phyloP scores from a whole-genome alignment of 371 early-diverging fungal species.

The Mortierella sp. region DNA sequence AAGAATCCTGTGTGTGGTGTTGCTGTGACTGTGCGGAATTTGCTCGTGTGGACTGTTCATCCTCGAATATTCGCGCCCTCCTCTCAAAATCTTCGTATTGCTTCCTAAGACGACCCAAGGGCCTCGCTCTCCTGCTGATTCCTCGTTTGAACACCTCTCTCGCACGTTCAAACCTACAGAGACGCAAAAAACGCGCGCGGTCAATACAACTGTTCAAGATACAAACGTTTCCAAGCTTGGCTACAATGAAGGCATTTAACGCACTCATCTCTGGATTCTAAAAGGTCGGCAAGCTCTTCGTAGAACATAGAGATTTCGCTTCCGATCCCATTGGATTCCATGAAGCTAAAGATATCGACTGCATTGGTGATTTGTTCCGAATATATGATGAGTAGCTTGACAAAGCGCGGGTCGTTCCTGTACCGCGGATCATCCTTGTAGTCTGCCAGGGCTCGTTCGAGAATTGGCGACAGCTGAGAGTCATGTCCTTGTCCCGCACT shows the following conservation, averaged over 20 bases:
- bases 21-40: neutral
- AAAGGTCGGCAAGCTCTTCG: constrained; percentile 79
- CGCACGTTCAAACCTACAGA: constrained; percentile 67
- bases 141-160: constrained; percentile 65
- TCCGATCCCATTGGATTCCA: constrained; percentile 82
- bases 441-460: constrained; percentile 71
- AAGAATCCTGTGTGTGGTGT: constrained; percentile 6
- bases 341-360: constrained; percentile 76
- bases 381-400: constrained; percentile 82
- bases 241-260: neutral
- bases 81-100: constrained; percentile 59
- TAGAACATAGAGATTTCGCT: constrained; percentile 75
- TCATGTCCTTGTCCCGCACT: constrained; percentile 65
- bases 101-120: constrained; percentile 62
- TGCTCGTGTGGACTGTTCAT: constrained; percentile 20
- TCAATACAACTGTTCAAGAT: neutral
- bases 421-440: constrained; percentile 78
- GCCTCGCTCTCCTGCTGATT: constrained; percentile 67
- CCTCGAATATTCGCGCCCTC: constrained; percentile 34
- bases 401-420: constrained; percentile 82
- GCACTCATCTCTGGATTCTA: constrained; percentile 69
- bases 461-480: constrained; percentile 65
- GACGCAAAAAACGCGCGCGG: neutral
- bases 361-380: constrained; percentile 69
- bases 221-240: neutral